Evolutionary conservation across 768 basidiomycete genomes (phyloP).

Genomic region (Astraeus odoratus): DNA sequence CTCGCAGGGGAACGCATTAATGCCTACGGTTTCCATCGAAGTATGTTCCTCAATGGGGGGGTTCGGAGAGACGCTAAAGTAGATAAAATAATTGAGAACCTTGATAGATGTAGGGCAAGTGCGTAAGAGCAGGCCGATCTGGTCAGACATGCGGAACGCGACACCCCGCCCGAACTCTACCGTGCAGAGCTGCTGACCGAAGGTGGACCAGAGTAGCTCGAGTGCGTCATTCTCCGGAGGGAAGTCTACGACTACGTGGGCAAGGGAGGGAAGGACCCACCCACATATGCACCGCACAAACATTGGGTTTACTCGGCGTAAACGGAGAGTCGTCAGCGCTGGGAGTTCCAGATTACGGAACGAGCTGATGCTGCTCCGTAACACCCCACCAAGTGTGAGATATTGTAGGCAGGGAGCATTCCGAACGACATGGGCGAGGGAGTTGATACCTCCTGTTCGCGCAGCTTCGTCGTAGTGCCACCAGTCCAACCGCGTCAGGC

Average conservation of each 20-base stretch:
- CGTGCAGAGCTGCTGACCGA: conserved; percentile 43
- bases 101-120: conserved; percentile 37
- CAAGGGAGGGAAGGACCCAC: conserved; percentile 51
- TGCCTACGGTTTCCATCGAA: conserved; percentile 39
- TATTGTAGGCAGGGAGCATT: conserved; percentile 50
- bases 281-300: conserved; percentile 41
- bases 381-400: conserved; percentile 47
- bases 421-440: conserved; percentile 43
- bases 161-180: conserved; percentile 55
- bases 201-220: conserved; percentile 41
- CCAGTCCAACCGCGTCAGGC: conserved; percentile 61
- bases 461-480: conserved; percentile 54
- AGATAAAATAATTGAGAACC: conserved; percentile 49
- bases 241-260: conserved; percentile 45
- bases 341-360: conserved; percentile 33
- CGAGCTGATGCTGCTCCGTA: conserved; percentile 20
- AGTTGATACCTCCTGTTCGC: conserved; percentile 61
- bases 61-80: conserved; percentile 35
- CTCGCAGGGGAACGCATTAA: conserved; percentile 44
- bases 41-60: conserved; percentile 19
- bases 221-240: conserved; percentile 32
- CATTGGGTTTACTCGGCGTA: conserved; percentile 41
- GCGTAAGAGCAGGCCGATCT: conserved; percentile 39
- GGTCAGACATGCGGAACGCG: conserved; percentile 45
- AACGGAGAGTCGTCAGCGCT: conserved; percentile 45